These are phyloP conservation scores for Parmelia sp. DNA, from an alignment of 495 filamentous ascomycete species.

Conservation along the genomic window DNA sequence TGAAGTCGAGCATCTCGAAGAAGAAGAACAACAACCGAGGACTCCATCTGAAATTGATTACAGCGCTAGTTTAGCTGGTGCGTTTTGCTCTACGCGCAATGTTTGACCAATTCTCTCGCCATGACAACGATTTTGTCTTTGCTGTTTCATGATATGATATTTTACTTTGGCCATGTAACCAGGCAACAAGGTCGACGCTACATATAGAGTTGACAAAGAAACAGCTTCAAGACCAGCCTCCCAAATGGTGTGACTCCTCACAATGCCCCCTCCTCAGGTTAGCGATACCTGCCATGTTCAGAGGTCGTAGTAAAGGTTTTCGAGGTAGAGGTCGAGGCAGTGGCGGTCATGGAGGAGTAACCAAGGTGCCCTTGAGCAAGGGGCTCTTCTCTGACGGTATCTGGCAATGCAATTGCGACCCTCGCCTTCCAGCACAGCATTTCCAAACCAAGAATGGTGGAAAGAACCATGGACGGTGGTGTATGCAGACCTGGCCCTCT, in stretches of 20 bases:
- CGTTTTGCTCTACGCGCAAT: not conserved
- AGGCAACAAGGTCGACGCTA: not conserved
- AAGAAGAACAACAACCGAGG: too few relatives aligned
- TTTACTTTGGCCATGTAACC: too few relatives aligned
- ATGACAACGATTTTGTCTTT: not conserved
- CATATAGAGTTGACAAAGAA: not conserved
- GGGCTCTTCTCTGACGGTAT: constrained; percentile 51
- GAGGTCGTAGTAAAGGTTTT: constrained; percentile 21
- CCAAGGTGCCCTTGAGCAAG: constrained; percentile 35
- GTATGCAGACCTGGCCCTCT: constrained; percentile 27
- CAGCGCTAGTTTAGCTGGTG: too few relatives aligned
- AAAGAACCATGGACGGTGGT: constrained; percentile 57
- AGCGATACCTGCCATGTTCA: constrained; percentile 21
- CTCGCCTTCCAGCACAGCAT: constrained; percentile 52
- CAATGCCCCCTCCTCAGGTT: not conserved
- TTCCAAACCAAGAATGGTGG: constrained; percentile 61
- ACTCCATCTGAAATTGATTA: too few relatives aligned
- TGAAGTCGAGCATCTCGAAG: too few relatives aligned
- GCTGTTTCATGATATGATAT: too few relatives aligned
- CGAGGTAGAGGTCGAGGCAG: constrained; percentile 4
- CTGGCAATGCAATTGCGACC: constrained; percentile 63
- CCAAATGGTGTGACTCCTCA: not conserved
- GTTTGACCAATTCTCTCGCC: not conserved
- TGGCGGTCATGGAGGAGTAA: constrained; percentile 4
- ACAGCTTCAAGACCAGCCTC: not conserved